Evolutionary conservation across 345 rosid genomes (phyloP).

Genomic region (Syzygium oleosum): DNA sequence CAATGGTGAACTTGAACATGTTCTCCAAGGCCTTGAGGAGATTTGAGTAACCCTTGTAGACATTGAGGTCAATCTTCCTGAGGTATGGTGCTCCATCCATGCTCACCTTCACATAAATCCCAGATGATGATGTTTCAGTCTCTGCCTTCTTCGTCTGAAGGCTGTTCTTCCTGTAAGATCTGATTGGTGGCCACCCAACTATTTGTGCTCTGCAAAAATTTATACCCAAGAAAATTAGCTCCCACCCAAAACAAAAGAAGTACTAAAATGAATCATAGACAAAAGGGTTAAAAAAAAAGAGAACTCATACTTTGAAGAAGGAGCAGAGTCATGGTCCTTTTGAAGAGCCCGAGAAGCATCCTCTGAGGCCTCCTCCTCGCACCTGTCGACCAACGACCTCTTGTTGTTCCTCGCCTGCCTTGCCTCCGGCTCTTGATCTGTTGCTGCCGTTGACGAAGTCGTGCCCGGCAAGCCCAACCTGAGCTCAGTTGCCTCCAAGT

Average conservation of each 20-base stretch:
- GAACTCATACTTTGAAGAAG: neutral
- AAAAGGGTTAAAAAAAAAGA: neutral
- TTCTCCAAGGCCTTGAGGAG: constrained; percentile 53
- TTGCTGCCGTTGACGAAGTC: constrained; percentile 1
- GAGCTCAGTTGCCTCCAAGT: constrained; percentile 82
- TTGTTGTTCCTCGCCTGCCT: constrained; percentile 40
- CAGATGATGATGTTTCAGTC: constrained; percentile 20
- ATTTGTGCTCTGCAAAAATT: constrained; percentile 22
- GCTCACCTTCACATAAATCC: constrained; percentile 75
- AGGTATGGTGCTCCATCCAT: constrained; percentile 89
- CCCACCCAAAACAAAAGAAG: neutral
- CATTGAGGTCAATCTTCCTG: constrained; percentile 63
- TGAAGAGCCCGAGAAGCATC: neutral
- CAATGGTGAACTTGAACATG: constrained; percentile 68
- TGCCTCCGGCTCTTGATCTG: constrained; percentile 6
- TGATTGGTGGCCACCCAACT: constrained; percentile 45
- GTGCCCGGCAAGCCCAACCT: constrained; percentile 83
- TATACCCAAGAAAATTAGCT: neutral
- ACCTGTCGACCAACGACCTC: constrained; percentile 4
- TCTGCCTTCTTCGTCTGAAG: constrained; percentile 31
- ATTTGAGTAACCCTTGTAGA: constrained; percentile 44
- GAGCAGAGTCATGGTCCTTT: neutral
- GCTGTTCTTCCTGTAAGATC: constrained; percentile 36
- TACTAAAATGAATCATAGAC: neutral
- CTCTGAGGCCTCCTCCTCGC: neutral